Conservation (phyloP, 2,329 filamentous ascomycete genomes). For the Cryphonectria parasitica region DNA sequence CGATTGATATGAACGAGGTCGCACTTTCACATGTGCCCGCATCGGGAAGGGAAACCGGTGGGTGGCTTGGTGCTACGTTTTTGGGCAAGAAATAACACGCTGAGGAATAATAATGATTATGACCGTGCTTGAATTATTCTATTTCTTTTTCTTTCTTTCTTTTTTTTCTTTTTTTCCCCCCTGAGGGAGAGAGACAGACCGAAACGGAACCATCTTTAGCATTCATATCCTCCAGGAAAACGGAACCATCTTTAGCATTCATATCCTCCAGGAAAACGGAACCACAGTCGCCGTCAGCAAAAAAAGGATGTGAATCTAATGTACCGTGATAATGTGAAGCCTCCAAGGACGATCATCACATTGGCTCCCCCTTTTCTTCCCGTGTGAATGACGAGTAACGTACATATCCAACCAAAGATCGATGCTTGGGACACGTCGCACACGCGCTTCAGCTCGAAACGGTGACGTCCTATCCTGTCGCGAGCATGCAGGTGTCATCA, state of each 20-base stretch:
- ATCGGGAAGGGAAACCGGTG: not conserved
- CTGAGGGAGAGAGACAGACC: too few relatives aligned
- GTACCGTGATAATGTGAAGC: not conserved
- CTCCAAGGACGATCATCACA: not conserved
- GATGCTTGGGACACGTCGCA: slow-evolving; percentile 6
- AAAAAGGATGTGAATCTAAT: not conserved
- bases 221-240: not conserved
- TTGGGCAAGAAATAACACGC: not conserved
- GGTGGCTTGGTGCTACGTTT: not conserved
- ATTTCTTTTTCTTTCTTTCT: not conserved
- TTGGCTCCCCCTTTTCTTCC: not conserved
- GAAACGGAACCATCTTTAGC: not conserved
- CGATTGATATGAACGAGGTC: not conserved
- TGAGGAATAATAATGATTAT: not conserved
- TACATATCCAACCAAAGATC: not conserved
- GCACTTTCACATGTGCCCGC: not conserved
- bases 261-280: not conserved
- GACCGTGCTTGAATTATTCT: not conserved
- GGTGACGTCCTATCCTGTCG: slow-evolving; percentile 5
- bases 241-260: not conserved
- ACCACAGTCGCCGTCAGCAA: not conserved
- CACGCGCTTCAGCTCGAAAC: slow-evolving; percentile 8
- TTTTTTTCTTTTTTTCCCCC: too few relatives aligned
- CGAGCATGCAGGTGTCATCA: not conserved
- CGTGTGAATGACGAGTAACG: not conserved